These are phyloP conservation scores for Isabelozyma heimii DNA, from an alignment of 805 yeast genomes.

Conservation along the genomic window DNA sequence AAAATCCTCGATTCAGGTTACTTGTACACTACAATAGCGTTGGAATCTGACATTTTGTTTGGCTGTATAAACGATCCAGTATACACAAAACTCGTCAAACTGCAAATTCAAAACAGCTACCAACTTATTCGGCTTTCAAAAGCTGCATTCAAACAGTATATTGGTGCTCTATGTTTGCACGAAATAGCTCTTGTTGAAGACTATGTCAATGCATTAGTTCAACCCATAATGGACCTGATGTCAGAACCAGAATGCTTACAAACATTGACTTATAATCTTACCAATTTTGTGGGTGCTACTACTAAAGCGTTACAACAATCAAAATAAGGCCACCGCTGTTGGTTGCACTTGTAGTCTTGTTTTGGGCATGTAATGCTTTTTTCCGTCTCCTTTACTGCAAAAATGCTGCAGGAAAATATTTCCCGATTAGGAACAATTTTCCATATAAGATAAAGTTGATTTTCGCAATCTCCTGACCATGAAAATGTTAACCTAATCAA, in stretches of 20 bases:
- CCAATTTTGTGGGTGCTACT: background rate
- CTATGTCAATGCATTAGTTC: conserved; percentile 11
- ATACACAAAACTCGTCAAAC: background rate
- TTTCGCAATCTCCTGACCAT: background rate
- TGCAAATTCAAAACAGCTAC: background rate
- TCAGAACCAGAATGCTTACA: background rate
- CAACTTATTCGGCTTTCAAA: background rate
- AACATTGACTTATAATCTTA: background rate
- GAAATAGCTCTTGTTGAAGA: conserved; percentile 6
- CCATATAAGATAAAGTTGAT: conserved; percentile 2
- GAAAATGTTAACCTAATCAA: conserved; percentile 1
- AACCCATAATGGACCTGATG: background rate
- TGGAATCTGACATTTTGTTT: background rate
- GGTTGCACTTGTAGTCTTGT: background rate
- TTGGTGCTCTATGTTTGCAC: conserved; percentile 12
- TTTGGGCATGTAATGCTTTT: too few species aligned
- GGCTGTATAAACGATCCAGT: background rate
- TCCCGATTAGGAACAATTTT: conserved; percentile 6
- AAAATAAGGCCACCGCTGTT: background rate
- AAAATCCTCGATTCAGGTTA: background rate
- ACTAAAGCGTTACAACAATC: background rate
- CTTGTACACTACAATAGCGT: background rate
- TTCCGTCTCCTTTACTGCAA: background rate
- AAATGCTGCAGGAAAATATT: background rate
- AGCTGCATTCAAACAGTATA: conserved; percentile 14